These are phyloP conservation scores for Penicillium canariense DNA, from an alignment of 495 filamentous ascomycete species.

Conservation along the genomic window DNA sequence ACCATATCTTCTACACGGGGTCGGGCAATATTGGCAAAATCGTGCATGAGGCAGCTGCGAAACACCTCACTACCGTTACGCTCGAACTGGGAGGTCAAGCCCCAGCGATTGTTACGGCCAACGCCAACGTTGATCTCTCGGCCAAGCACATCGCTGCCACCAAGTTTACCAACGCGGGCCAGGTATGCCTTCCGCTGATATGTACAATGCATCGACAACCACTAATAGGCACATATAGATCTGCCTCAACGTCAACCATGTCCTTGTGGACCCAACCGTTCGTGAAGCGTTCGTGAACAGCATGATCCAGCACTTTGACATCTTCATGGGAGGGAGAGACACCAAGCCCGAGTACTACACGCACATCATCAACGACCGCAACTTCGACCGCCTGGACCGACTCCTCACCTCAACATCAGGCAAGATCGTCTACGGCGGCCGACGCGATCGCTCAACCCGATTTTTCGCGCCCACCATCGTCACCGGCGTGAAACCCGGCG, in stretches of 20 bases:
- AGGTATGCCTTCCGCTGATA: constrained; percentile 33
- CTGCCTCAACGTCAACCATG: constrained; percentile 82
- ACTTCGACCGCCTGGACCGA: constrained; percentile 73
- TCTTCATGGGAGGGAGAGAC: constrained; percentile 64
- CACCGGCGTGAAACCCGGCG: constrained; percentile 59
- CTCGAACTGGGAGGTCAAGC: constrained; percentile 85
- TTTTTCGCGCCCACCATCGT: constrained; percentile 81
- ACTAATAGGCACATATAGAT: constrained; percentile 33
- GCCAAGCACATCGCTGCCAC: constrained; percentile 75
- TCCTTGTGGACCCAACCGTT: constrained; percentile 68
- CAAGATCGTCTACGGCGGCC: constrained; percentile 72
- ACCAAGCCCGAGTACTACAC: constrained; percentile 60
- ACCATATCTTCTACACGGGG: constrained; percentile 93
- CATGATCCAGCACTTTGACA: constrained; percentile 57
- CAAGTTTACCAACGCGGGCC: constrained; percentile 76
- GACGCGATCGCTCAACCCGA: constrained; percentile 60
- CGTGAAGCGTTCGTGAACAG: constrained; percentile 64
- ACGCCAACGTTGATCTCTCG: constrained; percentile 70
- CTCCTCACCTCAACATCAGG: constrained; percentile 71
- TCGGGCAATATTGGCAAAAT: constrained; percentile 68
- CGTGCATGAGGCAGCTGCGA: constrained; percentile 81
- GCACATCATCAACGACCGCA: constrained; percentile 72
- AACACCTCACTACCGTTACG: constrained; percentile 78
- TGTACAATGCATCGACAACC: not conserved
- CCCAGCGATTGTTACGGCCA: constrained; percentile 77